These are phyloP conservation scores for Aurifilum marmelostoma DNA, from an alignment of 2,329 filamentous ascomycete genomes.

Conservation along the genomic window DNA sequence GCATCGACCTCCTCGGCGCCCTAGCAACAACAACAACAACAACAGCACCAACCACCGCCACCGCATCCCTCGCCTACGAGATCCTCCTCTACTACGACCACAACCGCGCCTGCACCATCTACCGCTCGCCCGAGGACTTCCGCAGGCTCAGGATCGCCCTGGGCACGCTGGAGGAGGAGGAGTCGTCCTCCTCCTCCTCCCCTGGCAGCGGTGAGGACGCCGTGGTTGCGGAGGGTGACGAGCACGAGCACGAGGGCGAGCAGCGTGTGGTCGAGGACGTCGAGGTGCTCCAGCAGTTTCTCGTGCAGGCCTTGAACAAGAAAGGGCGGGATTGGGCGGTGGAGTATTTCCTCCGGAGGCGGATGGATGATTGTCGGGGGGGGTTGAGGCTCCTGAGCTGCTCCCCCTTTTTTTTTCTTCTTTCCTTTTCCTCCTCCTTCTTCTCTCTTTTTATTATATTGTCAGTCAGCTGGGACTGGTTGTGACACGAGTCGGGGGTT, in stretches of 20 bases:
- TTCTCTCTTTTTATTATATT: background rate
- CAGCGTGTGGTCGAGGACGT: slow-evolving; percentile 24
- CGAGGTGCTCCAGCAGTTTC: slow-evolving; percentile 30
- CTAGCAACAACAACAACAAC: too few relatives aligned
- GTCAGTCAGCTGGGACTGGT: background rate
- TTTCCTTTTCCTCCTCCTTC: background rate
- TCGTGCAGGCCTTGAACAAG: slow-evolving; percentile 31
- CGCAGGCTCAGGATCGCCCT: slow-evolving; percentile 27
- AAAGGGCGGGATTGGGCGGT: slow-evolving; percentile 28
- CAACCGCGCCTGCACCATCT: slow-evolving; percentile 40
- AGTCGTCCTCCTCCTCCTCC: too few relatives aligned
- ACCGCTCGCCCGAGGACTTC: slow-evolving; percentile 37
- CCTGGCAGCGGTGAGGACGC: too few relatives aligned
- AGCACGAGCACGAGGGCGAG: too few relatives aligned
- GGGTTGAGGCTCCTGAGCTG: background rate
- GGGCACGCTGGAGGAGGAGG: too few relatives aligned
- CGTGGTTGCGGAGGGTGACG: too few relatives aligned
- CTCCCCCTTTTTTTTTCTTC: background rate
- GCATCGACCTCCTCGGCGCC: slow-evolving; percentile 18
- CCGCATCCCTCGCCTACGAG: slow-evolving; percentile 30
- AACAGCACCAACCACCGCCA: slow-evolving; percentile 3
- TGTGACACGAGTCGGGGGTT: background rate
- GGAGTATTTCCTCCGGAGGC: slow-evolving; percentile 37
- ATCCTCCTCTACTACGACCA: slow-evolving; percentile 37
- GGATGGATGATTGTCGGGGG: slow-evolving; percentile 36